phyloP scores from a whole-genome alignment of 345 rosid species.

The Iberis pinnata region DNA sequence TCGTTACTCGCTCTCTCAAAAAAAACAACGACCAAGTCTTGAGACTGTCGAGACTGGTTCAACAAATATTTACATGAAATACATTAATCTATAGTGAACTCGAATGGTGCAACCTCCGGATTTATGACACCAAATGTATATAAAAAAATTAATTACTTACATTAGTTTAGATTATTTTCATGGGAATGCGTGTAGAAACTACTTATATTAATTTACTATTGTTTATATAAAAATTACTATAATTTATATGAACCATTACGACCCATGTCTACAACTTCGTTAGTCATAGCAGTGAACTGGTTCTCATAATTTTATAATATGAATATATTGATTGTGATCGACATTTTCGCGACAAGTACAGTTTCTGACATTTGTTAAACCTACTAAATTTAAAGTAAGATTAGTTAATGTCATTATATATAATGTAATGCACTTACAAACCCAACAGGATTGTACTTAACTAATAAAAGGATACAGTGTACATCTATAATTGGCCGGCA shows the following conservation, averaged over 20 bases:
- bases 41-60: no score
- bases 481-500: constrained; percentile 24
- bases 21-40: no score
- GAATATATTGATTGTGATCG: constrained; percentile 16
- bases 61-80: no score
- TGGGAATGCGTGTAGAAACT: background rate
- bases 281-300: constrained; percentile 11
- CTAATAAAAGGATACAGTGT: constrained; percentile 2
- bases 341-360: constrained; percentile 21
- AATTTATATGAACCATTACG: constrained; percentile 19
- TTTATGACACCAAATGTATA: no score
- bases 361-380: constrained; percentile 3
- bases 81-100: no score
- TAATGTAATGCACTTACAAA: constrained; percentile 9
- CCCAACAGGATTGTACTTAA: constrained; percentile 1
- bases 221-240: background rate
- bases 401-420: background rate
- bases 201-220: no score
- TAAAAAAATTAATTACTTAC: no score
- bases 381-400: background rate
- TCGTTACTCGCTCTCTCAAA: no score
- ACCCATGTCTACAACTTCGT: constrained; percentile 21
- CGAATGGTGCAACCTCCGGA: no score
- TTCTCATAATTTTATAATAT: background rate
- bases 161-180: no score